These are phyloP conservation scores for Suillus variegatus DNA, from an alignment of 768 basidiomycete genomes.

Conservation along the genomic window DNA sequence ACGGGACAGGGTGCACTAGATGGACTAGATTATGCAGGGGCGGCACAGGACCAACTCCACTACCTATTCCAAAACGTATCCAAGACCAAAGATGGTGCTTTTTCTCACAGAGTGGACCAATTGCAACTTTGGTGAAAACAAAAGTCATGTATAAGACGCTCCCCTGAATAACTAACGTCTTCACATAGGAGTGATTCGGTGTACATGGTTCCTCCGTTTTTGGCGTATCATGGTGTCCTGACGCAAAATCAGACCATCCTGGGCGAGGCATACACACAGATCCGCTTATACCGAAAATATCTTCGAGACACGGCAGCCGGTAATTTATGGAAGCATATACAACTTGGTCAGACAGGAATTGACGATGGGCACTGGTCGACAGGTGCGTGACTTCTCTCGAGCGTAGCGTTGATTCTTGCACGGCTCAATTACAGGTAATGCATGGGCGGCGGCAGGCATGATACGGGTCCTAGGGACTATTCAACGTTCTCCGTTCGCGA, in stretches of 20 bases:
- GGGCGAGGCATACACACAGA: slow-evolving; percentile 67
- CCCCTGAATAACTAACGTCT: neutral
- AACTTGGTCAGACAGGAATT: slow-evolving; percentile 49
- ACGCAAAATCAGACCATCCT: slow-evolving; percentile 61
- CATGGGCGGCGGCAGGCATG: slow-evolving; percentile 89
- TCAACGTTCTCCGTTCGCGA: slow-evolving; percentile 56
- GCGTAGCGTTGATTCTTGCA: neutral
- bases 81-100: slow-evolving; percentile 70
- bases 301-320: slow-evolving; percentile 51
- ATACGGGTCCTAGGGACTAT: slow-evolving; percentile 80
- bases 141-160: neutral
- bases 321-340: slow-evolving; percentile 78
- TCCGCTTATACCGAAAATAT: slow-evolving; percentile 67
- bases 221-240: slow-evolving; percentile 79
- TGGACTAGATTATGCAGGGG: slow-evolving; percentile 57
- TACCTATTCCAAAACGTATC: slow-evolving; percentile 62
- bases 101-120: slow-evolving; percentile 71
- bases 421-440: slow-evolving; percentile 58
- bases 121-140: slow-evolving; percentile 68
- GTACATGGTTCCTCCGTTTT: slow-evolving; percentile 86
- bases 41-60: slow-evolving; percentile 65
- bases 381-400: slow-evolving; percentile 39
- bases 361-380: slow-evolving; percentile 84
- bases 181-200: slow-evolving; percentile 69
- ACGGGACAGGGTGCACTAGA: slow-evolving; percentile 39